Evolutionary conservation across 176 grass and related monocot genomes (phyloP).

Genomic region (Rhynchospora breviuscula): DNA sequence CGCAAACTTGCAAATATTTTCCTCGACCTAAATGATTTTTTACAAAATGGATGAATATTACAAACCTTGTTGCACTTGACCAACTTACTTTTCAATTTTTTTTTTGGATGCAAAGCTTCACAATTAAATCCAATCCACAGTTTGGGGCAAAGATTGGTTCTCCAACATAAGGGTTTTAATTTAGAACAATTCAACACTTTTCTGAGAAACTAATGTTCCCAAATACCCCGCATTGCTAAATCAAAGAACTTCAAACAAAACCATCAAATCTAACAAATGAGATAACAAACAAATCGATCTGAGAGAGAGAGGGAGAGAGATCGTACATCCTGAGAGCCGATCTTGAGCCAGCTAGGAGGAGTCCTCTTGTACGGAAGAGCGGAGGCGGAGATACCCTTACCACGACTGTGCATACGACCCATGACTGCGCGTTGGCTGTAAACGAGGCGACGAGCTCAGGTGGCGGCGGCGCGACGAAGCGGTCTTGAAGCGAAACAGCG

Average conservation of each 20-base stretch:
- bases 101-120: not conserved
- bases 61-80: not conserved
- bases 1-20: conserved; percentile 29
- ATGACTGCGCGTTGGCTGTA: conserved; percentile 38
- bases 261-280: not conserved
- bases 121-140: not conserved
- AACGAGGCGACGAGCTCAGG: conserved; percentile 5
- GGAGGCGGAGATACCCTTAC: conserved; percentile 92
- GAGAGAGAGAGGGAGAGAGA: not conserved
- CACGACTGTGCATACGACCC: conserved; percentile 91
- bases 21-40: conserved; percentile 32
- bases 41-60: not conserved
- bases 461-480: conserved; percentile 29
- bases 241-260: not conserved
- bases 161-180: not conserved
- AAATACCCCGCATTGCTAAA: not conserved
- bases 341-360: conserved; percentile 71
- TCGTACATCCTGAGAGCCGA: conserved; percentile 40
- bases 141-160: not conserved
- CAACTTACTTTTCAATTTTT: not conserved
- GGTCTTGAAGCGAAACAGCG: conserved; percentile 1
- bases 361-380: conserved; percentile 90
- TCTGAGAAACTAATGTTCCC: not conserved
- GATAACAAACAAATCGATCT: conserved; percentile 12
- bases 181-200: not conserved